Evolutionary conservation across 768 basidiomycete species (phyloP).

Genomic region (Ramaria rubella): DNA sequence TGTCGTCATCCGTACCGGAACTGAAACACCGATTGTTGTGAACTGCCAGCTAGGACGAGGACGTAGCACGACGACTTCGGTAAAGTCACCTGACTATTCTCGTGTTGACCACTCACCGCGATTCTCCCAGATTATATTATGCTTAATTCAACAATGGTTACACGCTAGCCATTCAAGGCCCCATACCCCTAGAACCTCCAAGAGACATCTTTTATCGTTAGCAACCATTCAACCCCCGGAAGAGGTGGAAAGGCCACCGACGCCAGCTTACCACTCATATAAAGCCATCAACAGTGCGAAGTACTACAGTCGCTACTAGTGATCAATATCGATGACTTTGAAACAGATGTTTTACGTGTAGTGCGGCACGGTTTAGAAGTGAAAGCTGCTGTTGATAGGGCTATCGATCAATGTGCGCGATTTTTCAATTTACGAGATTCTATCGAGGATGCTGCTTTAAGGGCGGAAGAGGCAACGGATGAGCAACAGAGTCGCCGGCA

Average conservation of each 20-base stretch:
- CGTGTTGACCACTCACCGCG: constrained; percentile 80
- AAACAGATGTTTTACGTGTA: constrained; percentile 71
- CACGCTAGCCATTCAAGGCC: not conserved
- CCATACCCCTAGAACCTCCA: not conserved
- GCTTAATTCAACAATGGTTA: constrained; percentile 8
- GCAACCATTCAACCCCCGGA: constrained; percentile 21
- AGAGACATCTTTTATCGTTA: constrained; percentile 24
- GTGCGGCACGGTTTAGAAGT: constrained; percentile 81
- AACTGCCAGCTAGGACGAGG: constrained; percentile 96
- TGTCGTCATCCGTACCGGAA: constrained; percentile 61
- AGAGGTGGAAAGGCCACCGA: constrained; percentile 17
- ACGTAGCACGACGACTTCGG: constrained; percentile 85
- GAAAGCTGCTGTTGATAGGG: constrained; percentile 80
- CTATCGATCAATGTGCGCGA: constrained; percentile 78
- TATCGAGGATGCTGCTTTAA: constrained; percentile 76
- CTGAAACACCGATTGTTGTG: constrained; percentile 76
- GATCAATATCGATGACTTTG: constrained; percentile 3
- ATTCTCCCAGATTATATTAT: constrained; percentile 35
- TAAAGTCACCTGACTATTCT: constrained; percentile 45
- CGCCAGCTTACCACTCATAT: constrained; percentile 55
- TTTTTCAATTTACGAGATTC: constrained; percentile 83
- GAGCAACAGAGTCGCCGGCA: constrained; percentile 58
- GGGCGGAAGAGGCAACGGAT: constrained; percentile 72
- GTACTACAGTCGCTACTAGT: not conserved
- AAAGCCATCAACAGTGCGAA: constrained; percentile 82